Evolutionary conservation across 202 grass and related monocot species (phyloP).

Genomic region (Digitaria exilis): DNA sequence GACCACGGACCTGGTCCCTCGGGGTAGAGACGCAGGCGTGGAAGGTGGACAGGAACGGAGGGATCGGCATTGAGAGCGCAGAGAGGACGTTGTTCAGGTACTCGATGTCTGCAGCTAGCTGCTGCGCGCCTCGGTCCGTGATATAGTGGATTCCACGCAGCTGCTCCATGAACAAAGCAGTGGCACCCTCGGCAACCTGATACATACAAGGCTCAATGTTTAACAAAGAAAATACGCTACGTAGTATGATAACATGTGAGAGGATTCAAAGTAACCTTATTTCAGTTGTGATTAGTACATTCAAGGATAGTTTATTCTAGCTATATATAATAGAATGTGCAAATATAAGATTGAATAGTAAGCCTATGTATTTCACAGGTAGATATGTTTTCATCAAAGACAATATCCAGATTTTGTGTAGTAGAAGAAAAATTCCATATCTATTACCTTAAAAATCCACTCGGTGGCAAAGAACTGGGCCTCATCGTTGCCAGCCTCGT

Average conservation of each 20-base stretch:
- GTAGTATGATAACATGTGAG: background rate
- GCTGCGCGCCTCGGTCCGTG: constrained; percentile 73
- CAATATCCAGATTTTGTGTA: too few relatives aligned
- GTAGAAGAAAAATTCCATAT: background rate
- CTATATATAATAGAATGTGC: background rate
- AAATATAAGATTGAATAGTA: too few relatives aligned
- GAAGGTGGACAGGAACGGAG: constrained; percentile 78
- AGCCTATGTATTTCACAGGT: too few relatives aligned
- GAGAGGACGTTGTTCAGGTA: constrained; percentile 92
- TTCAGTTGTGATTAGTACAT: background rate
- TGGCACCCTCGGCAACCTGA: constrained; percentile 91
- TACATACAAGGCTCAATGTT: background rate
- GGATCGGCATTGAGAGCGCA: constrained; percentile 88
- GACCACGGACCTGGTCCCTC: constrained; percentile 67
- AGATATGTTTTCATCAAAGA: too few relatives aligned
- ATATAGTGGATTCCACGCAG: constrained; percentile 87
- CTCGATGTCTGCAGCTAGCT: constrained; percentile 92
- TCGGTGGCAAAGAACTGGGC: constrained; percentile 97
- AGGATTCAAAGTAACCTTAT: background rate
- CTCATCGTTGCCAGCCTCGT: constrained; percentile 79
- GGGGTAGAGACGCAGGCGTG: constrained; percentile 73
- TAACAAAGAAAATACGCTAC: background rate
- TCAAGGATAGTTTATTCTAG: background rate
- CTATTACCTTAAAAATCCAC: constrained; percentile 96
- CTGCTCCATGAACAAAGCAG: constrained; percentile 92